Base-by-base conservation (phyloP, 1,284 basidiomycete species). In the Peniophora sp. region DNA sequence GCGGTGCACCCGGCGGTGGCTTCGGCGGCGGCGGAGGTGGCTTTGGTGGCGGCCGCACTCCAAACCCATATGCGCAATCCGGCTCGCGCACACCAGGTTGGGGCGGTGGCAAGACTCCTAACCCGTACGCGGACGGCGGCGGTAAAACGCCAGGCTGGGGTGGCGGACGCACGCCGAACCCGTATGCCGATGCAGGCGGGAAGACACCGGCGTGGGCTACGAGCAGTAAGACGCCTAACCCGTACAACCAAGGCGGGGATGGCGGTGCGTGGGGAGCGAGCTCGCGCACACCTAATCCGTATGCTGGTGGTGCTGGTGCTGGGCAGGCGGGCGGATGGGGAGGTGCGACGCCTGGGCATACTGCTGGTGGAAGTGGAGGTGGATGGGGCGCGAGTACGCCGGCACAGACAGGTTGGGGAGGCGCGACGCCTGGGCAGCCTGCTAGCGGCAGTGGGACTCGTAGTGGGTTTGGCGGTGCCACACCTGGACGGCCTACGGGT, bases 221-320 rank as follows among this genome's bases (percentile, higher is more conserved):
- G 3, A 61, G 63, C 0, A 61, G 63, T 14, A 69, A 74, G 51
- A 89, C 85, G 17, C 84, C 87, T 1, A 89, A 87, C 60, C 83
- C 85, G 3, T 83, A 83, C 58, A 72, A 61, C 3, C 55, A 64
- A 10, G 65, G 69, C 17, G 74, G 73, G 39, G 71, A 72, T 12
- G 70, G 71, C 50, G 83, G 81, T 6, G 77, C 76, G 3, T 83
- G 80, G 80, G 77, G 72, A 53, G 68, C 74, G 6, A 70, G 74
- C 3, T 75, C 77, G 6, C 70, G 75, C 48, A 90, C 87, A 16
- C 86, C 87, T 3, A 89, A 89, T 65, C 81, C 83, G 0, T 81
- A 83, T 53, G 70, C 69, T 3, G 70, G 70, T 38, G 75, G 75
- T n/a, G n/a, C n/a, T n/a, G n/a, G n/a, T n/a, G n/a, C n/a, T n/a